Base-by-base conservation (phyloP, 129 eudicot genomes). In the Tanacetum coccineum region DNA sequence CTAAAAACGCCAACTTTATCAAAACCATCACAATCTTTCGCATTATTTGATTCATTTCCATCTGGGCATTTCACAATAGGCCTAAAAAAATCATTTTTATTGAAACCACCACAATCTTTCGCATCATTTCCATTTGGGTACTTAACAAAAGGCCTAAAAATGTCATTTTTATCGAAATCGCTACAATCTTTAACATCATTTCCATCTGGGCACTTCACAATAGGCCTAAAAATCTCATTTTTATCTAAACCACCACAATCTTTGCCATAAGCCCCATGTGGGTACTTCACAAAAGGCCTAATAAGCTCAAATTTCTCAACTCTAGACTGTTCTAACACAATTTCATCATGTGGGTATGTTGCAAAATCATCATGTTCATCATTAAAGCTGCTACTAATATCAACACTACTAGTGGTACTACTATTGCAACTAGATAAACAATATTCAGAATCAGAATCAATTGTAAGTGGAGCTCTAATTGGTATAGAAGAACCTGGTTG, bases 391-490 rank as follows among this genome's bases (percentile, higher is more conserved):
- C 76, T 70, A 77, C 74, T 80, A 53, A 49, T 26, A 67, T 67
- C 79, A 64, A 73, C 57, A 26, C 79, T 67, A 69, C 45, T 71
- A 68, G 17, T 63, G 72, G 44, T 81, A 70, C 84, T 80, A 45
- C 84, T 80, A 45, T 51, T 52, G 80, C 40, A 81, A 18, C 65
- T 26, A 8, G 84, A 78, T 63, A 75, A 47, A 68, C 44, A 59
- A 45, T 54, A 73, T 21, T 88, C 96, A 70, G 73, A 71, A 67
- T 89, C 94, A 74, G 85, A 83, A 70, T 89, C 96, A 72, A 81
- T 20, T 15, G 96, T 89, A n/a, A 79, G 82, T 36, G 96, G 96
- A 77, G 96, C 96, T 79, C 96, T 83, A 68, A 89, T 89, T 61
- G 84, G 87, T 36, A 79, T 40, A 48, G 80, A 81, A 44, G 75